Base-by-base conservation (phyloP, 2,329 filamentous ascomycete species). In the Diplodia mutila region DNA sequence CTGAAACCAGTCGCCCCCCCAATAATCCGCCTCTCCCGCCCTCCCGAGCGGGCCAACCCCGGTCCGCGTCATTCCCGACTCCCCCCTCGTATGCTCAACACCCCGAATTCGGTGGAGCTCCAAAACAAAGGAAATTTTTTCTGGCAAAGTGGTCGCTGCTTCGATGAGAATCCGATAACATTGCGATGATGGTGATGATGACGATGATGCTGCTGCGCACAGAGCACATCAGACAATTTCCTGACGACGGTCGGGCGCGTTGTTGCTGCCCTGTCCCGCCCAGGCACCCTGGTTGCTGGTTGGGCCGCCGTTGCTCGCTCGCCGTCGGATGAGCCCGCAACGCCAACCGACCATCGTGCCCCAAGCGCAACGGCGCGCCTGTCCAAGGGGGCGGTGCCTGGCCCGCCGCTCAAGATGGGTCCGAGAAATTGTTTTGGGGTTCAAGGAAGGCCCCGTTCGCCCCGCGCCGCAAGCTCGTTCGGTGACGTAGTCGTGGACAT, bases 191-290 rank as follows among this genome's bases (percentile, higher is more conserved):
- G 32, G 11, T 34, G 42, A 61, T 25, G 21, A 37, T 49, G 39
- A n/a, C 12, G 39, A 42, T n/a, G 39, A 6, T 34, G 32, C 32
- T 34, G 32, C 32, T 34, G 42, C 27, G 42, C 18, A 29, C 27
- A 21, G 27, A 23, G 42, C 59, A 42, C 46, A 16, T 34, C 59
- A 25, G 42, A 23, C 46, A 61, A 61, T 49, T 34, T 61, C 46
- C 42, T 25, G 42, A 25, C 8, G 32, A 51, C 9, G 2, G 59
- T 29, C 59, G 42, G 51, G 59, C 59, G 57, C 59, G 23, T 14
- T 29, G 59, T 61, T 61, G 59, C 59, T 61, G 59, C 59, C 59
- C 59, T 61, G 59, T 37, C 42, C 32, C 59, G 59, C 29, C 59
- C 59, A 18, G 59, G 59, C 23, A 61, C 37, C 59, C 59, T 34